These are phyloP conservation scores for Trichoderma oligosporum DNA, from an alignment of 2,329 filamentous ascomycete genomes.

Conservation along the genomic window DNA sequence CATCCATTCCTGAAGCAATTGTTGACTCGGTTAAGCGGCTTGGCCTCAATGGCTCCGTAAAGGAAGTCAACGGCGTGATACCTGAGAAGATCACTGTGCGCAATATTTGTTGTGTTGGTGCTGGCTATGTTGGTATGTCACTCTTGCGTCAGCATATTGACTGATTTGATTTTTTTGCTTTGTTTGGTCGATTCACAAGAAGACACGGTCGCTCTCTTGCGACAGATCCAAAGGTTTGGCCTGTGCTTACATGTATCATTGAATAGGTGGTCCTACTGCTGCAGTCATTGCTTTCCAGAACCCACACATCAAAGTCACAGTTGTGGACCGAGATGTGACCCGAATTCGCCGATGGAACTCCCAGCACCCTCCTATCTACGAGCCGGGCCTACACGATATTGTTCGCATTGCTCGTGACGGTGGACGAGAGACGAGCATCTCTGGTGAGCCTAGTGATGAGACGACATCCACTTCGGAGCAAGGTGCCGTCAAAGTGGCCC, in stretches of 20 bases:
- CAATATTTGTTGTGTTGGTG: conserved; percentile 70
- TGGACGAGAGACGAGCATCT: conserved; percentile 42
- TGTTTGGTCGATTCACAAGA: neutral
- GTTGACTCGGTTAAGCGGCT: conserved; percentile 32
- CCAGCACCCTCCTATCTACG: conserved; percentile 68
- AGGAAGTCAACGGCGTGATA: conserved; percentile 30
- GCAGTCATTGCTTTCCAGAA: conserved; percentile 72
- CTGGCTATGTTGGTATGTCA: conserved; percentile 68
- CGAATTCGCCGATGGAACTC: conserved; percentile 73
- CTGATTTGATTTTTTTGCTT: neutral
- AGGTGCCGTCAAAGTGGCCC: conserved; percentile 34
- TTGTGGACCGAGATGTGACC: conserved; percentile 65
- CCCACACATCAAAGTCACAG: conserved; percentile 65
- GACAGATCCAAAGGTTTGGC: neutral
- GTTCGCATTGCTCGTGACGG: conserved; percentile 62
- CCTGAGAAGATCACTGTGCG: conserved; percentile 38
- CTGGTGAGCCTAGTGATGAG: conserved; percentile 35
- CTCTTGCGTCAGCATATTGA: neutral
- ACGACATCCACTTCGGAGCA: conserved; percentile 25
- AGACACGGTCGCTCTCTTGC: neutral
- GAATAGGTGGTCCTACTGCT: conserved; percentile 66
- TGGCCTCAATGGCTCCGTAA: conserved; percentile 33
- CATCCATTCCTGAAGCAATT: conserved; percentile 24
- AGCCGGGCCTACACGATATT: conserved; percentile 66
- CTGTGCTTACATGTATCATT: neutral